Evolutionary conservation across 192 early-diverging fungal genomes (phyloP), one percentile per base, ranked within the genome.

Genomic region (Coemansia sp.): DNA sequence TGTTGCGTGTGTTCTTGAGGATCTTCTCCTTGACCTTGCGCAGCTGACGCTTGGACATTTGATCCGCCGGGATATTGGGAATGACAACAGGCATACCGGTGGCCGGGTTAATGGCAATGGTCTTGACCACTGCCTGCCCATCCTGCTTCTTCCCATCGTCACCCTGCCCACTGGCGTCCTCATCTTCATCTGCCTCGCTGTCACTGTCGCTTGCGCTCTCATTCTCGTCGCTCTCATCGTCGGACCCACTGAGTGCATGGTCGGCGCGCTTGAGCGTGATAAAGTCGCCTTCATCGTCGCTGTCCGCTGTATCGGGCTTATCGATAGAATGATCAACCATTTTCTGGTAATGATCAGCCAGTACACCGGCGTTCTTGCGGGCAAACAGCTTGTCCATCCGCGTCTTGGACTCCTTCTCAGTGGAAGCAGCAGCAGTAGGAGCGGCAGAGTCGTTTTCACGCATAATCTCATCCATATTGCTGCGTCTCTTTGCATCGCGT

Each of bases 341-440:
- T 51, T 85, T 89, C 54, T 77, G 79, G 77, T 96, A 99, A 73
- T 97, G 94, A 20, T 90, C 87, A 1, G 94, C 88, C 46, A 99
- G 60, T 27, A 95, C 85, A 36, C 83, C 85, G 43, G 86, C 83
- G 80, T 99, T 99, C 76, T 91, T 91, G 56, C 90, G 83, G 6
- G 79, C 80, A 77, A 99, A 94, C 91, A 97, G 86, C 58, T 88
- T 87, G 46, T 96, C 95, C 6, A 94, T 81, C 30, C 88, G 91
- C 14, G 91, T 95, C 50, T 80, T 83, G 37, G 55, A 57, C 50
- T 51, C 56, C 26, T 60, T 68, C 18, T 46, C 65, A 19, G 56
- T 65, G 9, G 63, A 49, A 15, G 43, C 48, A 8, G 46, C 55
- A 4, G 51, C 53, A 19, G 56, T 65, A 8, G 63, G 49, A 15